Evolutionary conservation across 2,329 filamentous ascomycete genomes (phyloP).

Genomic region (Chaetomiaceae sp.): DNA sequence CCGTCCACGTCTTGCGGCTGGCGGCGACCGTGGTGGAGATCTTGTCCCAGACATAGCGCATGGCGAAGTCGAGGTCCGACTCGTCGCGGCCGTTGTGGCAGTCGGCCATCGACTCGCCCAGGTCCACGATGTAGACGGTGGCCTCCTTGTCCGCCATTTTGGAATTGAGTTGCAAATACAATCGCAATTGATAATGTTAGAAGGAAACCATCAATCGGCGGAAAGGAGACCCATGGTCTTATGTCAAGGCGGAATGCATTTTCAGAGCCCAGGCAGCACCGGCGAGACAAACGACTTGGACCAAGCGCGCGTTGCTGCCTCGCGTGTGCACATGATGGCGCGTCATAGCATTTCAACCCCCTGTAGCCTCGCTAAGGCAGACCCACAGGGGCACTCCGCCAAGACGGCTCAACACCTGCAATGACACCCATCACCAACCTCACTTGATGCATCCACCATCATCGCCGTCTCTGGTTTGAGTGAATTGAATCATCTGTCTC

Average conservation of each 20-base stretch:
- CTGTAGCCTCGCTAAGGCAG: too few relatives aligned
- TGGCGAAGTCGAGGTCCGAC: conserved; percentile 81
- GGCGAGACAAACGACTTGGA: neutral
- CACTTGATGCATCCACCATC: too few relatives aligned
- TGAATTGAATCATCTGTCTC: too few relatives aligned
- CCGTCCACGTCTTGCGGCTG: conserved; percentile 66
- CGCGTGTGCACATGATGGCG: conserved; percentile 26
- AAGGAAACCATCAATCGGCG: neutral
- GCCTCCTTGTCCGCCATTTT: conserved; percentile 90
- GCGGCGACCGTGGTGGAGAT: conserved; percentile 66
- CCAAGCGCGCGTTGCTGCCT: conserved; percentile 18
- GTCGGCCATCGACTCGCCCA: conserved; percentile 79
- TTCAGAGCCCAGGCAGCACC: conserved; percentile 22
- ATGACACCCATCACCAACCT: too few relatives aligned
- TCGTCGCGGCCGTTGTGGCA: conserved; percentile 65
- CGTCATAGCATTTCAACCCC: too few relatives aligned
- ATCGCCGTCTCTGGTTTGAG: too few relatives aligned
- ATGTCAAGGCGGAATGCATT: neutral
- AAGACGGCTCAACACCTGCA: too few relatives aligned
- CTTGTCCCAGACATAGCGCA: conserved; percentile 95
- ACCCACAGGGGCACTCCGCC: too few relatives aligned
- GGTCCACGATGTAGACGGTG: conserved; percentile 85
- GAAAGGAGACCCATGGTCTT: neutral
- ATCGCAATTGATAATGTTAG: neutral
- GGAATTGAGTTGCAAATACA: conserved; percentile 5